These are phyloP conservation scores for Suillus decipiens DNA, from an alignment of 768 basidiomycete genomes.

Conservation along the genomic window DNA sequence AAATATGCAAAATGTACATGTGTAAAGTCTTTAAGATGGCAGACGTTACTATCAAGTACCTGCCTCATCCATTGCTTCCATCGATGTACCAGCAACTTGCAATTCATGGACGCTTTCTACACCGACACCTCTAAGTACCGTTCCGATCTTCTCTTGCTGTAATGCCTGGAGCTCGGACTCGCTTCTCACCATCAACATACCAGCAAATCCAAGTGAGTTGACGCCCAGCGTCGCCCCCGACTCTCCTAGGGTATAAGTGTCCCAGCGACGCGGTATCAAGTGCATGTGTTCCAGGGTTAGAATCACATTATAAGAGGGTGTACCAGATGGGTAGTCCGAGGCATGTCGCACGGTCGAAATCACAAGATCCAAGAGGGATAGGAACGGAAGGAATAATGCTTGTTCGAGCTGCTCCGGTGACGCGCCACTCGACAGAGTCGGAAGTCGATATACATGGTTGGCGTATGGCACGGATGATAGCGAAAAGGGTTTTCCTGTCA, in stretches of 20 bases:
- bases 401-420: slow-evolving; percentile 48
- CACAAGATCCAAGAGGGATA: slow-evolving; percentile 74
- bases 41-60: neutral
- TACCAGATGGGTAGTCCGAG: slow-evolving; percentile 58
- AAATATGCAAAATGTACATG: neutral
- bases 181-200: slow-evolving; percentile 86
- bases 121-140: slow-evolving; percentile 65
- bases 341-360: slow-evolving; percentile 74
- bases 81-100: slow-evolving; percentile 53
- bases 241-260: slow-evolving; percentile 53
- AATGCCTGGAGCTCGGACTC: slow-evolving; percentile 73
- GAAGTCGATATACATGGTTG: slow-evolving; percentile 68
- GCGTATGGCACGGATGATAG: slow-evolving; percentile 72
- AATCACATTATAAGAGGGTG: slow-evolving; percentile 81
- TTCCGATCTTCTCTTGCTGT: slow-evolving; percentile 59
- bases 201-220: slow-evolving; percentile 89
- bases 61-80: slow-evolving; percentile 33
- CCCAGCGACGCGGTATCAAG: slow-evolving; percentile 75
- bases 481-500: slow-evolving; percentile 79
- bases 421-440: slow-evolving; percentile 21
- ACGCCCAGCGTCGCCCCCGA: slow-evolving; percentile 66
- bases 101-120: slow-evolving; percentile 68
- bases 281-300: slow-evolving; percentile 84
- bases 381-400: slow-evolving; percentile 59
- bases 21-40: neutral